These are phyloP conservation scores for Lithocarpus polystachyus DNA, from an alignment of 306 rosid species.

Conservation along the genomic window DNA sequence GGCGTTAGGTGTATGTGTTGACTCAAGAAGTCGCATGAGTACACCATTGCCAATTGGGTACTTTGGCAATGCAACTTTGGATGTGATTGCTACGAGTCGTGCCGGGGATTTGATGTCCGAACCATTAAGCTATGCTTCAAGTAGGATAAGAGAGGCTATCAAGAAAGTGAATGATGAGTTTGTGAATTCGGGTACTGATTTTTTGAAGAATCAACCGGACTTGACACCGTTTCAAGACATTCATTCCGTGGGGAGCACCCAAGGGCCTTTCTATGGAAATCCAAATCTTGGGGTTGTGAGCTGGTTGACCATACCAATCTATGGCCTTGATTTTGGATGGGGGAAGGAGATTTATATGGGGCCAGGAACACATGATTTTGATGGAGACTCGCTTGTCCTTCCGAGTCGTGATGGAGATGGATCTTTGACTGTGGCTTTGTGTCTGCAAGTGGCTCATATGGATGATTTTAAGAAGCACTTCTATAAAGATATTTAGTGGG, in stretches of 20 bases:
- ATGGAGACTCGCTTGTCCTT: conserved; percentile 46
- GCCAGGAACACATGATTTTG: conserved; percentile 38
- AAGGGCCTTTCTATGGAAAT: conserved; percentile 39
- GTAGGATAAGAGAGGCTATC: conserved; percentile 48
- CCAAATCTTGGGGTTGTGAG: conserved; percentile 49
- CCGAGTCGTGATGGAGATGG: conserved; percentile 44
- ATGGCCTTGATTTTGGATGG: conserved; percentile 70
- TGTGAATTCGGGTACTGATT: conserved; percentile 34
- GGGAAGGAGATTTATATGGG: conserved; percentile 53
- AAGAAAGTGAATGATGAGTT: conserved; percentile 51
- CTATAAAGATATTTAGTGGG: conserved; percentile 23
- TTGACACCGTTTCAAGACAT: conserved; percentile 49
- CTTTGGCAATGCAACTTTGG: conserved; percentile 56
- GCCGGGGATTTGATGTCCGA: conserved; percentile 47
- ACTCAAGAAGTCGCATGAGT: conserved; percentile 37
- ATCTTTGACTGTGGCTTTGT: conserved; percentile 37
- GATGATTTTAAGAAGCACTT: conserved; percentile 53
- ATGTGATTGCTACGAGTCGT: conserved; percentile 35
- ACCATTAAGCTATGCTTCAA: conserved; percentile 50
- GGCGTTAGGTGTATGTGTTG: conserved; percentile 27
- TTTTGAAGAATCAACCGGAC: conserved; percentile 40
- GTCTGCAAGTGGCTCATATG: conserved; percentile 45
- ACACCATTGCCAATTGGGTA: conserved; percentile 48
- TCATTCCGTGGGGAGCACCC: conserved; percentile 14
- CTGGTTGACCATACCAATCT: conserved; percentile 53